These are phyloP conservation scores for Corynespora cassiicola DNA, from an alignment of 2,329 filamentous ascomycete genomes.

Conservation along the genomic window DNA sequence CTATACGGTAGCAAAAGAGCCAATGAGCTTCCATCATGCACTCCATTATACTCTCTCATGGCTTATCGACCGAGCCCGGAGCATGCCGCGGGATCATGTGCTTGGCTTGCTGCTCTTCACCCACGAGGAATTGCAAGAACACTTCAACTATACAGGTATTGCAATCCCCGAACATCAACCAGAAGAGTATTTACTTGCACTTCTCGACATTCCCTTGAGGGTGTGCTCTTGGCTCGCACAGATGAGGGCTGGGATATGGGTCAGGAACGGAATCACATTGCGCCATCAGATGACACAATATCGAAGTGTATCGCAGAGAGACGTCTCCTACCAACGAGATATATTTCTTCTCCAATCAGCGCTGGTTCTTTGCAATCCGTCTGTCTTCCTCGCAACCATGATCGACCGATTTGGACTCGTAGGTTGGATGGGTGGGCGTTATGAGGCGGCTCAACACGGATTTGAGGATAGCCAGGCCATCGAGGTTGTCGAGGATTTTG, in stretches of 20 bases:
- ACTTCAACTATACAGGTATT: conserved; percentile 66
- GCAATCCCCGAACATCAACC: conserved; percentile 64
- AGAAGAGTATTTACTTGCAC: conserved; percentile 82
- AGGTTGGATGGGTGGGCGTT: conserved; percentile 85
- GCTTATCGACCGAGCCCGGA: conserved; percentile 88
- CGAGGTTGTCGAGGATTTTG: conserved; percentile 94
- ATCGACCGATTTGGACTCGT: conserved; percentile 90
- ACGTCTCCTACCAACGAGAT: conserved; percentile 93
- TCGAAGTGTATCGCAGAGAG: conserved; percentile 83
- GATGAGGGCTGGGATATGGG: conserved; percentile 99
- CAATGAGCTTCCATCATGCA: conserved; percentile 96
- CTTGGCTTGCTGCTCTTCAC: conserved; percentile 74
- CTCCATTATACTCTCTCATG: conserved; percentile 96
- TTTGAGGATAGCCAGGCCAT: conserved; percentile 89
- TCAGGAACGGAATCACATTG: conserved; percentile 94
- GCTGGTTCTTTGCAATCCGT: conserved; percentile 83
- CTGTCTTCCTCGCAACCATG: conserved; percentile 84
- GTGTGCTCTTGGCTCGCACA: conserved; percentile 97
- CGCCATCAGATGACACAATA: conserved; percentile 96
- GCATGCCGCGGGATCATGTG: conserved; percentile 72
- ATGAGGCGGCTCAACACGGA: conserved; percentile 67
- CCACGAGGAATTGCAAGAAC: conserved; percentile 71
- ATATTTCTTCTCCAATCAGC: conserved; percentile 93
- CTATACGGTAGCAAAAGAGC: conserved; percentile 86
- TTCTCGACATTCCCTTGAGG: conserved; percentile 91